Evolutionary conservation across 2,329 filamentous ascomycete genomes (phyloP).

Genomic region (Septoria linicola): DNA sequence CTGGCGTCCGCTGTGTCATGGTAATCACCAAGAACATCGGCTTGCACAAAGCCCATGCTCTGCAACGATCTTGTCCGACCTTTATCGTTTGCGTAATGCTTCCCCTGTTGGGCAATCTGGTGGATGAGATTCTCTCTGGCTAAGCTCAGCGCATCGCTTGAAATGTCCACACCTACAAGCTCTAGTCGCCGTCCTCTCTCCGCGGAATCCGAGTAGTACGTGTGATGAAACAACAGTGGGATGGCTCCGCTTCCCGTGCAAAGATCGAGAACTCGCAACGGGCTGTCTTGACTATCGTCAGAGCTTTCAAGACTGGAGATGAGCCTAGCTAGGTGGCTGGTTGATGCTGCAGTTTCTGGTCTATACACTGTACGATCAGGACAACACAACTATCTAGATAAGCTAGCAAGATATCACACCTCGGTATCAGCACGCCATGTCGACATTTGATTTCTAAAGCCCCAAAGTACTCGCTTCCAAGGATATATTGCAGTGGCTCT

Average conservation of each 20-base stretch:
- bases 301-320: constrained; percentile 25
- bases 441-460: constrained; percentile 73
- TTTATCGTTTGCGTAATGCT: constrained; percentile 44
- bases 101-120: constrained; percentile 23
- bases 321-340: constrained; percentile 36
- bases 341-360: constrained; percentile 48
- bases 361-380: constrained; percentile 32
- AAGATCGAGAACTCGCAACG: constrained; percentile 71
- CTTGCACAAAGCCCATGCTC: constrained; percentile 36
- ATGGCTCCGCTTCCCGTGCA: constrained; percentile 94
- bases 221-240: constrained; percentile 68
- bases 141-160: constrained; percentile 62
- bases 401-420: constrained; percentile 45
- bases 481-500: constrained; percentile 81
- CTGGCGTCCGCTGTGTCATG: too few relatives aligned
- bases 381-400: constrained; percentile 11
- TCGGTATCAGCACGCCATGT: constrained; percentile 80
- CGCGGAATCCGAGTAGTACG: constrained; percentile 46
- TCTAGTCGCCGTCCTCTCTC: constrained; percentile 40
- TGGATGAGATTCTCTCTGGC: constrained; percentile 59
- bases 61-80: constrained; percentile 20
- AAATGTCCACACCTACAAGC: constrained; percentile 73
- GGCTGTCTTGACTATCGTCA: neutral
- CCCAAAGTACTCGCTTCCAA: constrained; percentile 87
- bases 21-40: too few relatives aligned